phyloP scores from a whole-genome alignment of 768 basidiomycete species.

The Russula compacta region DNA sequence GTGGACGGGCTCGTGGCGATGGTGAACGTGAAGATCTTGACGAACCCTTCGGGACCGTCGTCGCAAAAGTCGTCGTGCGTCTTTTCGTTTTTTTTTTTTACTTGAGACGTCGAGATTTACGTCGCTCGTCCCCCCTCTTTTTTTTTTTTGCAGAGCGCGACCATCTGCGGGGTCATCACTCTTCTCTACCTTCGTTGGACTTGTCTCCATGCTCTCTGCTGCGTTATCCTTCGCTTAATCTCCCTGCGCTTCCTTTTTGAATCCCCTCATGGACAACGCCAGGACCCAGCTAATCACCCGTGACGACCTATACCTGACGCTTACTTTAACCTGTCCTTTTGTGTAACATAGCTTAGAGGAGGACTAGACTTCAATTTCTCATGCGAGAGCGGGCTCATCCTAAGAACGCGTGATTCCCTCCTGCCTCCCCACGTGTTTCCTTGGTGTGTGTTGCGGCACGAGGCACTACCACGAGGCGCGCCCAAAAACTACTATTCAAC shows the following conservation, averaged over 20 bases:
- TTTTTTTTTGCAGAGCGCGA: background rate
- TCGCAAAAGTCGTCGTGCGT: constrained; percentile 19
- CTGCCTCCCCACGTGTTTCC: background rate
- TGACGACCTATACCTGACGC: background rate
- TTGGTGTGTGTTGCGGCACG: background rate
- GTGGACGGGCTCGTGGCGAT: constrained; percentile 81
- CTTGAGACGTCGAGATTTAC: background rate
- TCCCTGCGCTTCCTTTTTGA: background rate
- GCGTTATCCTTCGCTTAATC: constrained; percentile 1
- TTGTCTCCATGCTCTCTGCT: background rate
- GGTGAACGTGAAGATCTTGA: constrained; percentile 58
- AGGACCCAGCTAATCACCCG: background rate
- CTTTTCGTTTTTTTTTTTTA: background rate
- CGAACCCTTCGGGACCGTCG: constrained; percentile 24
- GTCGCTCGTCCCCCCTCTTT: background rate
- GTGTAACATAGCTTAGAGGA: constrained; percentile 4
- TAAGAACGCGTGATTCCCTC: background rate
- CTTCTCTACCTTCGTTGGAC: background rate
- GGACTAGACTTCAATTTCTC: background rate
- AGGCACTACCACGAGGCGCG: background rate
- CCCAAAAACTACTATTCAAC: background rate
- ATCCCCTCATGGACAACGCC: constrained; percentile 1
- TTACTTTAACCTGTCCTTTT: background rate
- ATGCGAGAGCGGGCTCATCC: background rate
- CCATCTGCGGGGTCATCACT: background rate